phyloP scores from a whole-genome alignment of 441 rosid genomes.

The Croton laevigatus region DNA sequence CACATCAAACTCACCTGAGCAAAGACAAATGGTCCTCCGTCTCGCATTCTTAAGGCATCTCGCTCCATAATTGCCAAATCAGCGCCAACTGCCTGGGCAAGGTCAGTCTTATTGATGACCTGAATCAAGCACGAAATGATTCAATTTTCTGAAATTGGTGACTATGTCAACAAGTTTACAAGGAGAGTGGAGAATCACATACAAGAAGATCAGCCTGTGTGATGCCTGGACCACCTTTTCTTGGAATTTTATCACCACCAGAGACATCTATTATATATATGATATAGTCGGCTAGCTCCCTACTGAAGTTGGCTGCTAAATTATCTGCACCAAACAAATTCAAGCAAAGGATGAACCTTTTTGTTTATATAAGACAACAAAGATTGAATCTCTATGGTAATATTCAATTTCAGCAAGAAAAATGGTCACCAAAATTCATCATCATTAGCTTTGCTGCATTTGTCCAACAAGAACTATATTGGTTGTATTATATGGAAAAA shows the following conservation, averaged over 20 bases:
- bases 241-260: conserved; percentile 91
- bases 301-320: conserved; percentile 93
- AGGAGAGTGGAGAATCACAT: conserved; percentile 10
- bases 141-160: background rate
- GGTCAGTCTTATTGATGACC: conserved; percentile 98
- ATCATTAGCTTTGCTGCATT: background rate
- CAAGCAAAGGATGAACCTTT: conserved; percentile 1
- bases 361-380: background rate
- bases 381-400: background rate
- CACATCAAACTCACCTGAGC: conserved; percentile 59
- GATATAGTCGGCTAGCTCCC: conserved; percentile 96
- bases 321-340: conserved; percentile 61
- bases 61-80: conserved; percentile 84
- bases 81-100: conserved; percentile 86
- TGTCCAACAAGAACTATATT: background rate
- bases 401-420: background rate
- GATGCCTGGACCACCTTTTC: conserved; percentile 99
- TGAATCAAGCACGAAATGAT: conserved; percentile 23
- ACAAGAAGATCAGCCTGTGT: conserved; percentile 97
- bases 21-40: conserved; percentile 95
- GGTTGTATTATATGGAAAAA: background rate
- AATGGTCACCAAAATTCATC: background rate
- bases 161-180: background rate
- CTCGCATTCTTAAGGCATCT: conserved; percentile 92
- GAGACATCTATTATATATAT: conserved; percentile 96